phyloP scores from a whole-genome alignment of 768 basidiomycete genomes.

The Lentinus tigrinus region DNA sequence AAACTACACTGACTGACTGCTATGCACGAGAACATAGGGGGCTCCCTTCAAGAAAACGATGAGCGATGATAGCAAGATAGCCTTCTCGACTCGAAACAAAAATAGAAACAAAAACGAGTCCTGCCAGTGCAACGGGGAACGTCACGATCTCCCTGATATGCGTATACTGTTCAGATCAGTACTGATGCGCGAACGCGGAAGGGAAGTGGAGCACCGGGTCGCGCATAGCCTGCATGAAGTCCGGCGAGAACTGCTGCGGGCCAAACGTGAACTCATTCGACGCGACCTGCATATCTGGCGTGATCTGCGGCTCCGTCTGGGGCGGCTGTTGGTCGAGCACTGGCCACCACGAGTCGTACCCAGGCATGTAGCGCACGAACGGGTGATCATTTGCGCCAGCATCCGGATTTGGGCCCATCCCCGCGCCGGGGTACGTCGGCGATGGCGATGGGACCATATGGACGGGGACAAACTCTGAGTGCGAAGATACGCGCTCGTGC shows the following conservation, averaged over 20 bases:
- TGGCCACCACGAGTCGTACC: slow-evolving; percentile 18
- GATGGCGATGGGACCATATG: background rate
- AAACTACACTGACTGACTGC: too few species aligned
- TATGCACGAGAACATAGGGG: too few species aligned
- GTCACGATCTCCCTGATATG: too few species aligned
- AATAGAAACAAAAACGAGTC: too few species aligned
- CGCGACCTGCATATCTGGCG: slow-evolving; percentile 6
- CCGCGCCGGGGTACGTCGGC: background rate
- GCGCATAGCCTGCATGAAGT: slow-evolving; percentile 24
- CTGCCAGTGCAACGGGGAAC: too few species aligned
- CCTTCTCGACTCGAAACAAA: too few species aligned
- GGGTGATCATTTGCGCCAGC: background rate
- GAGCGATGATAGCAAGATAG: too few species aligned
- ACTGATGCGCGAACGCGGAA: background rate
- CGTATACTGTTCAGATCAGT: too few species aligned
- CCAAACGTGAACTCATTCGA: slow-evolving; percentile 26
- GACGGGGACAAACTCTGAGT: background rate
- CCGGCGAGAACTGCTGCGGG: slow-evolving; percentile 20
- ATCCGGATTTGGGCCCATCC: background rate
- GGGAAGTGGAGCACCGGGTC: slow-evolving; percentile 22
- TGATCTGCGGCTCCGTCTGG: background rate
- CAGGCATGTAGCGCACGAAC: slow-evolving; percentile 2
- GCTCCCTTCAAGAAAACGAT: too few species aligned
- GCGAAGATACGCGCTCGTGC: too few species aligned
- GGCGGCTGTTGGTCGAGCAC: background rate